These are phyloP conservation scores for Rhizopogon rudus DNA, from an alignment of 768 basidiomycete species.

Conservation along the genomic window DNA sequence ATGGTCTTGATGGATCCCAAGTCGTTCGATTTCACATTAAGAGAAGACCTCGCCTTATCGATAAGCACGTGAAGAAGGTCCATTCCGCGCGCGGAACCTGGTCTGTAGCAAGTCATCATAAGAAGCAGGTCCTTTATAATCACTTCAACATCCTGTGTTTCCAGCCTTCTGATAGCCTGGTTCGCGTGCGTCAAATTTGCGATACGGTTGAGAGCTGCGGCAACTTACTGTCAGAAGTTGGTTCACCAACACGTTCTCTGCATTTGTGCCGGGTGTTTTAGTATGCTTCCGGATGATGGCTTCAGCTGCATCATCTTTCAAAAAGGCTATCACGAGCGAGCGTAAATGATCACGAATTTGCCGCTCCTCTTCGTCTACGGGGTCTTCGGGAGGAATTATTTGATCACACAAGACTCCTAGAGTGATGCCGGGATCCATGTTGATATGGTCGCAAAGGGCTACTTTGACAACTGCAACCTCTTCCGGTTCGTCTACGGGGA, in stretches of 20 bases:
- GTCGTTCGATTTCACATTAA: conserved; percentile 28
- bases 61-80: conserved; percentile 37
- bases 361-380: conserved; percentile 54
- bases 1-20: conserved; percentile 29
- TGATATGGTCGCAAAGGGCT: conserved; percentile 57
- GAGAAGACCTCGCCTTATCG: conserved; percentile 27
- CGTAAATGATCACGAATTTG: conserved; percentile 52
- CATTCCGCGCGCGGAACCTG: conserved; percentile 30
- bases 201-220: not conserved
- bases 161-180: conserved; percentile 48
- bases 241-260: conserved; percentile 43
- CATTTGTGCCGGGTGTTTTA: conserved; percentile 34
- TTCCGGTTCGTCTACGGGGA: conserved; percentile 53
- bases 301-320: conserved; percentile 46
- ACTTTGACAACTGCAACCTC: conserved; percentile 60
- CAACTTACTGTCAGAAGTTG: conserved; percentile 45
- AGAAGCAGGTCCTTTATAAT: conserved; percentile 53
- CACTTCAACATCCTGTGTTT: conserved; percentile 34
- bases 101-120: conserved; percentile 40
- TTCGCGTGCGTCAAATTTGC: conserved; percentile 3
- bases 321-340: conserved; percentile 54
- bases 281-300: conserved; percentile 42
- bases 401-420: conserved; percentile 70
- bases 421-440: conserved; percentile 56
- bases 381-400: conserved; percentile 45